Base-by-base conservation (phyloP, 2,329 filamentous ascomycete genomes). In the Fusarium musae region DNA sequence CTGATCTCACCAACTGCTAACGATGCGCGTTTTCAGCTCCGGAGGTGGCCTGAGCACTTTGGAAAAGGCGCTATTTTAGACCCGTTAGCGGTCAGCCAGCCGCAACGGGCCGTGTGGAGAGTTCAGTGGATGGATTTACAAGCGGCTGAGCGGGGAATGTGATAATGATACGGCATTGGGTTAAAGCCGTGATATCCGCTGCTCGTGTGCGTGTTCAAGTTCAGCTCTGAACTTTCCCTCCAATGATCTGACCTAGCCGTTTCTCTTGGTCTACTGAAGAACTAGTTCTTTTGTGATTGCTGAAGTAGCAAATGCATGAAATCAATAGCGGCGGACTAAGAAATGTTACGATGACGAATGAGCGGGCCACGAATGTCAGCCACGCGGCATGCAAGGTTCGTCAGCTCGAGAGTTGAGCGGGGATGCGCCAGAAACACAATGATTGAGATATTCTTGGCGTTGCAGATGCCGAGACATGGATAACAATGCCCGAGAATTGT, bases 91-190 rank as follows among this genome's bases (percentile, higher is more conserved):
- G 26, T 32, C 56, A 49, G 42, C 26, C 56, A 59, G 42, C 56
- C 56, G 56, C 42, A 36, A 30, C 42, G 42, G 42, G 42, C 56
- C 56, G 56, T 50, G 23, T 23, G 23, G 16, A 23, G 32, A 28
- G 32, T 36, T 59, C 13, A 59, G 17, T 50, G 56, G 56, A 9
- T 52, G n/a, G 6, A 32, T 4, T 34, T 11, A 2, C 5, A 32
- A 5, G 46, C 34, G 46, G 58, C 44, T 53, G 17, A 28, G 42
- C n/a, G 39, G 63, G 40, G 60, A 66, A 66, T 57, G 49, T 63
- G 28, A 56, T 63, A 32, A 23, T 6, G 30, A 32, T 26, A 21
- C 36, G 6, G 19, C 10, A 52, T n/a, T 52, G 47, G 23, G 16
- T 37, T 32, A 52, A 37, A 28, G 34, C 44, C 34, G 34, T 44